Conservation (phyloP, 2,329 filamentous ascomycete genomes). For the Scedosporium minutisporum region DNA sequence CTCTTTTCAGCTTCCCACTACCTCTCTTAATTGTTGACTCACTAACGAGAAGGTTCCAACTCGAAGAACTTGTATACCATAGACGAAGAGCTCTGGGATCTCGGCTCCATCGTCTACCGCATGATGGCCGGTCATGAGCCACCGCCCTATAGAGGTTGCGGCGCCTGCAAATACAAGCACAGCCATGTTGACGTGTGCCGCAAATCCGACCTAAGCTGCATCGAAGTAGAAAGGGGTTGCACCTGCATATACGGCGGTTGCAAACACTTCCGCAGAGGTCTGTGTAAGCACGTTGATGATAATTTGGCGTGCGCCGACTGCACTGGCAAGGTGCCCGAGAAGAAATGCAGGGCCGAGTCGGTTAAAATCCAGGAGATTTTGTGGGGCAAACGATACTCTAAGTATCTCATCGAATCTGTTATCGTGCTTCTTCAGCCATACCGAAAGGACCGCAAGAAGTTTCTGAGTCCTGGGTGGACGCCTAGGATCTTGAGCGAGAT, state of each 20-base stretch:
- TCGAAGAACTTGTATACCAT: slow-evolving; percentile 21
- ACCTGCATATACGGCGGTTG: not conserved
- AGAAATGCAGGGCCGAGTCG: not conserved
- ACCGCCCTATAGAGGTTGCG: not conserved
- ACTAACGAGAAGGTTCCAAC: not conserved
- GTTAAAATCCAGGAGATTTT: not conserved
- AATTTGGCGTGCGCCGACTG: not conserved
- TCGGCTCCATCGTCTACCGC: slow-evolving; percentile 27
- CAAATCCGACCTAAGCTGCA: not conserved
- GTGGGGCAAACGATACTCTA: not conserved
- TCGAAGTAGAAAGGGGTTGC: not conserved
- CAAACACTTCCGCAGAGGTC: not conserved
- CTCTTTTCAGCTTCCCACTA: too few species aligned
- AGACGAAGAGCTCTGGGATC: slow-evolving; percentile 25
- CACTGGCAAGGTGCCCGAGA: too few species aligned
- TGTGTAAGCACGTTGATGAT: not conserved
- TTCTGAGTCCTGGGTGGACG: not conserved
- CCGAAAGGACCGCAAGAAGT: not conserved
- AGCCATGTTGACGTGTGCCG: not conserved
- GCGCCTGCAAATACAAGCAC: slow-evolving; percentile 2
- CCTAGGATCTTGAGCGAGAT: not conserved
- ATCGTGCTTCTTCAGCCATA: not conserved
- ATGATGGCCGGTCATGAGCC: slow-evolving; percentile 29
- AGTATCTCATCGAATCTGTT: not conserved
- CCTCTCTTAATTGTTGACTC: too few species aligned